A percentile compares a stretch with the other conserved stretches of the same genome.
phyloP scores from a whole-genome alignment of 1,139 yeast genomes.

The Groenewaldozyma auringiensis region DNA sequence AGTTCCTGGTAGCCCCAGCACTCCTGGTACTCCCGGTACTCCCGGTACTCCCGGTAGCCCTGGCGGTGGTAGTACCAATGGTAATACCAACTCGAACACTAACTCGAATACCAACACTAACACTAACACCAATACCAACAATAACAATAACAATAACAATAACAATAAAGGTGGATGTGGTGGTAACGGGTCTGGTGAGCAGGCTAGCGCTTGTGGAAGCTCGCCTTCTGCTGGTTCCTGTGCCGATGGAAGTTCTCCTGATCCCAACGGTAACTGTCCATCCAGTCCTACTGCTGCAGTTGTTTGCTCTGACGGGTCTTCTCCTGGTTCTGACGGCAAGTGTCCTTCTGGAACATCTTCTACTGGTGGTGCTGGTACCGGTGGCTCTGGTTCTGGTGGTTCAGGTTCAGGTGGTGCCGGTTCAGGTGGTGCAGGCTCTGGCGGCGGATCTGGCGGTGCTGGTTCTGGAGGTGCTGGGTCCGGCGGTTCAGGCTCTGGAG shows the following conservation, averaged over 20 bases:
- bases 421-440: neutral
- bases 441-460: neutral
- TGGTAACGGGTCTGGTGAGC: too few relatives aligned
- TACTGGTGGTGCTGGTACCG: neutral
- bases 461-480: neutral
- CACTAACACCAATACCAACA: slow-evolving; percentile 1
- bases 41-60: too few relatives aligned
- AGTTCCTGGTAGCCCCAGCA: too few relatives aligned
- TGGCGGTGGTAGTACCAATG: neutral
- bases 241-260: neutral
- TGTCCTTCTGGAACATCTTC: neutral
- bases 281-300: neutral
- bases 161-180: neutral
- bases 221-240: neutral
- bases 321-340: neutral
- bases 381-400: neutral
- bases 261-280: neutral
- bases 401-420: neutral
- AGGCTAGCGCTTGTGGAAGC: too few relatives aligned
- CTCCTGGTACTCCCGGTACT: too few relatives aligned
- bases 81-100: neutral
- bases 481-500: neutral
- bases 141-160: neutral
- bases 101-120: neutral
- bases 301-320: neutral